phyloP scores from a whole-genome alignment of 148 eudicot species.

The Talinum fruticosum region DNA sequence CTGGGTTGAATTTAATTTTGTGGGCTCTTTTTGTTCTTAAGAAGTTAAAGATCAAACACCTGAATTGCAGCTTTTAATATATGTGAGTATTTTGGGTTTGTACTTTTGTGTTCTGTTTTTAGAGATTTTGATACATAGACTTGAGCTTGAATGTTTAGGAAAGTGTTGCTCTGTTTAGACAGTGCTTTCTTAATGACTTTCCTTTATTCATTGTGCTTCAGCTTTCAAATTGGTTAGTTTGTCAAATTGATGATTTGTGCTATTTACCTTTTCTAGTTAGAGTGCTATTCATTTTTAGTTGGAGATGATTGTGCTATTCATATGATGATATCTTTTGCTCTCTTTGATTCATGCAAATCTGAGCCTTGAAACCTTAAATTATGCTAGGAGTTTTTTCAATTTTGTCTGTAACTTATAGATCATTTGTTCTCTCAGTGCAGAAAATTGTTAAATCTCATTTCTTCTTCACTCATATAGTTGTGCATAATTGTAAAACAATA shows the following conservation, averaged over 20 bases:
- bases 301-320: too few relatives aligned
- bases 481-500: too few relatives aligned
- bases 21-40: constrained; percentile 9
- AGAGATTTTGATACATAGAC: constrained; percentile 16
- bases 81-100: constrained; percentile 17
- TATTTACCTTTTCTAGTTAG: too few relatives aligned
- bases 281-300: too few relatives aligned
- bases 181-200: constrained; percentile 27
- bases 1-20: constrained; percentile 14
- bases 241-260: constrained; percentile 34
- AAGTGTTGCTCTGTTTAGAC: background rate
- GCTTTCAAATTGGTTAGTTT: constrained; percentile 26
- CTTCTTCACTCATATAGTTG: too few relatives aligned
- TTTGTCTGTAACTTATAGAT: too few relatives aligned
- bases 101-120: background rate
- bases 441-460: too few relatives aligned
- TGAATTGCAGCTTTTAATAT: constrained; percentile 17
- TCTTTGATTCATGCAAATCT: too few relatives aligned
- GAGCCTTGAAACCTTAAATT: too few relatives aligned
- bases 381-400: too few relatives aligned
- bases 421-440: too few relatives aligned
- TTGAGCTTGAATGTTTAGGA: constrained; percentile 41
- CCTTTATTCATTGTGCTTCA: background rate
- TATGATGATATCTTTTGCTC: too few relatives aligned
- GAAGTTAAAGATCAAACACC: constrained; percentile 38